Evolutionary conservation across 208 protist species (phyloP).

Genomic region (Leishmania arabica): DNA sequence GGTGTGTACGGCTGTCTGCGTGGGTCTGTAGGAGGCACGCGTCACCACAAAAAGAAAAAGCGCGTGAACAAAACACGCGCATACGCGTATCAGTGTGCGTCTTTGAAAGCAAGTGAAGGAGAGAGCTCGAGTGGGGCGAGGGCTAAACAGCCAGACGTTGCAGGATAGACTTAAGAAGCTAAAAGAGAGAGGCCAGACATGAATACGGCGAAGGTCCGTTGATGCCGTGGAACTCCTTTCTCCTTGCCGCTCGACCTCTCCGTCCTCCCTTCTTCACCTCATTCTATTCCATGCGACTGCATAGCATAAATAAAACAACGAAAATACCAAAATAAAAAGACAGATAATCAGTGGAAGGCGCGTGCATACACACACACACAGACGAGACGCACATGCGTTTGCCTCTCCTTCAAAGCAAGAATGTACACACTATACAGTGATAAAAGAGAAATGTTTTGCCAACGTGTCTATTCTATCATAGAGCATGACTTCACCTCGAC

Average conservation of each 20-base stretch:
- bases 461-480: neutral
- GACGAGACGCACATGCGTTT: no score
- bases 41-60: slow-evolving; percentile 2
- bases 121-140: neutral
- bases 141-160: neutral
- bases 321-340: neutral
- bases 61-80: slow-evolving; percentile 1
- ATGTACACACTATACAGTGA: slow-evolving; percentile 19
- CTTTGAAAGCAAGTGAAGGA: neutral
- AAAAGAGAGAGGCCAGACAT: neutral
- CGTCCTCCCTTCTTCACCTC: neutral
- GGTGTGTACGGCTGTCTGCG: neutral
- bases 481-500: neutral
- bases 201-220: neutral
- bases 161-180: neutral
- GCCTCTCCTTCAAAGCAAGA: neutral
- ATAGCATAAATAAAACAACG: neutral
- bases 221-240: neutral
- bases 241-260: neutral
- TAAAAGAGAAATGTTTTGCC: neutral
- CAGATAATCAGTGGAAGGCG: neutral
- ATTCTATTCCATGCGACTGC: neutral
- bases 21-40: neutral
- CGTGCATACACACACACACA: neutral
- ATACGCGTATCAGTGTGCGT: neutral